Percentiles rank a stretch among this genome's conserved stretches.
phyloP scores from a whole-genome alignment of 2,329 filamentous ascomycete genomes.

The Fusarium scirpi region DNA sequence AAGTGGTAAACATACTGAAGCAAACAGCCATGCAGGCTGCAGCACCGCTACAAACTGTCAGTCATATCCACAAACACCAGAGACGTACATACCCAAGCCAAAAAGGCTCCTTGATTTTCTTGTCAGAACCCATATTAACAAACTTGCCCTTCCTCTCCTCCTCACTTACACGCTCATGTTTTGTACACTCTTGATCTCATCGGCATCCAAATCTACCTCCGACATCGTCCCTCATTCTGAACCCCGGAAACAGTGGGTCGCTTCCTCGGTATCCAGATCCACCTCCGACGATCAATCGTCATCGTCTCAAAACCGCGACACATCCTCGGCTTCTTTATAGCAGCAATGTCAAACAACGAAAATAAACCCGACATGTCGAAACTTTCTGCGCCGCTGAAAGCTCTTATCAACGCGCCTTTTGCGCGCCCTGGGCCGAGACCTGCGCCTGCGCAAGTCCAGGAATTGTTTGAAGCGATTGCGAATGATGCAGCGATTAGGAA shows the following conservation, averaged over 20 bases:
- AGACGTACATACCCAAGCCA: conserved; percentile 56
- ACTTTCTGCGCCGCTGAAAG: conserved; percentile 77
- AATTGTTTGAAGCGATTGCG: conserved; percentile 74
- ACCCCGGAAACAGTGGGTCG: conserved; percentile 33
- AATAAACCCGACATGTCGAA: conserved; percentile 71
- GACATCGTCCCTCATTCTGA: conserved; percentile 12
- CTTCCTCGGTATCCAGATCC: conserved; percentile 40
- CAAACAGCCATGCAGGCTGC: conserved; percentile 60
- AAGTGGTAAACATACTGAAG: conserved; percentile 54
- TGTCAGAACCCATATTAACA: conserved; percentile 32
- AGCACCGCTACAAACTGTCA: conserved; percentile 51
- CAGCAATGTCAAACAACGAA: conserved; percentile 14
- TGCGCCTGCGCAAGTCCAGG: conserved; percentile 71
- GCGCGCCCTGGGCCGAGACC: conserved; percentile 74
- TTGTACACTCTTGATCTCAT: conserved; percentile 23
- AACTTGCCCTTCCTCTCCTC: not conserved
- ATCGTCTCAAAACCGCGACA: conserved; percentile 28
- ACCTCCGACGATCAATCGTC: conserved; percentile 25
- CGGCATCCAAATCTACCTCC: conserved; percentile 35
- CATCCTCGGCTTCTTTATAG: conserved; percentile 19
- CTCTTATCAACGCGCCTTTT: conserved; percentile 77
- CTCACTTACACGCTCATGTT: conserved; percentile 8
- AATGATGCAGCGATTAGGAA: conserved; percentile 71
- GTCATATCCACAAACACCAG: not conserved
- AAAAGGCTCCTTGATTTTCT: conserved; percentile 55